Conservation (phyloP, 116 monocot species). For the Phalaenopsis hybrid region DNA sequence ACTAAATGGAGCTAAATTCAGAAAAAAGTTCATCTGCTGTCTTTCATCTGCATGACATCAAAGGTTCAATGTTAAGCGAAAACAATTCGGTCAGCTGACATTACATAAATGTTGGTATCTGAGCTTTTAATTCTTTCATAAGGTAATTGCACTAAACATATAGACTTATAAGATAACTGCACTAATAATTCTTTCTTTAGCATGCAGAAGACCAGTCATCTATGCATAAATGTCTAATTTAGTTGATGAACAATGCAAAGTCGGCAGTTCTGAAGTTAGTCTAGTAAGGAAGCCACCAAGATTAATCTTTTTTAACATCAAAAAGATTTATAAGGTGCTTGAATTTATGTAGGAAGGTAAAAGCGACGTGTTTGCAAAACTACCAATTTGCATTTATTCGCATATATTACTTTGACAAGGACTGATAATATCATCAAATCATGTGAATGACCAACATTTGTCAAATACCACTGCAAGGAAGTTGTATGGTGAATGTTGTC, state of each 20-base stretch:
- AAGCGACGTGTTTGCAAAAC: no score
- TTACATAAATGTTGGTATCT: neutral
- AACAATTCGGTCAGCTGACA: neutral
- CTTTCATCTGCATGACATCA: constrained; percentile 27
- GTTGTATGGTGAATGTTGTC: no score
- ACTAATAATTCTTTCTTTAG: neutral
- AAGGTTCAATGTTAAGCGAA: constrained; percentile 2
- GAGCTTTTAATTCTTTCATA: neutral
- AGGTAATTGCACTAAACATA: neutral
- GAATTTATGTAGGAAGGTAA: no score
- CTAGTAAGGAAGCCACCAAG: neutral
- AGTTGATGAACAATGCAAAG: neutral
- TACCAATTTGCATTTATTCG: no score
- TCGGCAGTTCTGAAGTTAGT: neutral
- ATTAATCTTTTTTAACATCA: neutral
- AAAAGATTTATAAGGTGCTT: neutral
- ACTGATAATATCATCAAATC: no score
- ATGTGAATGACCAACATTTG: no score
- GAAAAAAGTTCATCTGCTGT: constrained; percentile 48
- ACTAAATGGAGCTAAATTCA: constrained; percentile 27
- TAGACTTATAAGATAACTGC: neutral
- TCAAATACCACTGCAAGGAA: no score
- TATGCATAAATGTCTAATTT: neutral
- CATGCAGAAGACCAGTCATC: neutral
- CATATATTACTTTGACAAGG: no score